A percentile compares a stretch with the other conserved stretches of the same genome.
Conservation (phyloP, 225 moss, liverwort and hornwort genomes). For the Climacium dendroides region DNA sequence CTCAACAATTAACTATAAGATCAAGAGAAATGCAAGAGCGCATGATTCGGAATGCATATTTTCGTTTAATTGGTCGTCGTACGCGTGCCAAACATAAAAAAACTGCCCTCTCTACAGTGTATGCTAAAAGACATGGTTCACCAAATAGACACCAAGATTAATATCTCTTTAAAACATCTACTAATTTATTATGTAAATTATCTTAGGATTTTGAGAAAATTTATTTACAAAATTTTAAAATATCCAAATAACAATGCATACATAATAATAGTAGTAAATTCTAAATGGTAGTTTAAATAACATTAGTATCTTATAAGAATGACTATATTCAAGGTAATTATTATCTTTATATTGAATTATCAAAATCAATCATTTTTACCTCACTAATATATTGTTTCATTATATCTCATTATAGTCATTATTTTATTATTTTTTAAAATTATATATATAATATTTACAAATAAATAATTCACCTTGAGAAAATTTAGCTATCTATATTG, state of each 20-base stretch:
- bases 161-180: neutral
- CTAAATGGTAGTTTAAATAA: neutral
- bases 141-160: neutral
- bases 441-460: neutral
- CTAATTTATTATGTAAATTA: neutral
- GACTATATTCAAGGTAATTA: too few relatives aligned
- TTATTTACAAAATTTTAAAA: too few relatives aligned
- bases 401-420: neutral
- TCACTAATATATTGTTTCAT: neutral
- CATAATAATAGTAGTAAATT: neutral
- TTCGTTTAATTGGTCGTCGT: neutral
- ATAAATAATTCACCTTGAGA: neutral
- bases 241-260: neutral
- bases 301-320: neutral
- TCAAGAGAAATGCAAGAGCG: conserved; percentile 25
- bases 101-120: neutral
- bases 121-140: neutral
- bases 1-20: neutral
- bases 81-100: neutral
- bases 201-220: neutral
- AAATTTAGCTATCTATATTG: neutral
- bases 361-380: neutral
- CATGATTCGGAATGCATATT: conserved; percentile 24
- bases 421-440: too few relatives aligned
- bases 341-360: neutral